Evolutionary conservation across 2,329 filamentous ascomycete genomes (phyloP), one percentile per base, ranked within the genome.

Genomic region (Talaromyces sp.): DNA sequence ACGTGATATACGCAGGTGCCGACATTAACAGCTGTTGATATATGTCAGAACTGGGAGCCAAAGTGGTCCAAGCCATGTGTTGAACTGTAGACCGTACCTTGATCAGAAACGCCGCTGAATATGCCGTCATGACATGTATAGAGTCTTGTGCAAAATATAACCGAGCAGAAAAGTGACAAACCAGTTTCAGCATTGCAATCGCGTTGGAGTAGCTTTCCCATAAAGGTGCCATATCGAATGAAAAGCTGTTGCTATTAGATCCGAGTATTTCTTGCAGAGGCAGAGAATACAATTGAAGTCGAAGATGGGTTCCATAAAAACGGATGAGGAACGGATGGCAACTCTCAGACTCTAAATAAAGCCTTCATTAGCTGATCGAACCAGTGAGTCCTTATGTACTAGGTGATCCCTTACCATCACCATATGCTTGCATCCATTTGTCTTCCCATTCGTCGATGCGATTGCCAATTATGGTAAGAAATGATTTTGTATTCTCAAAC

Each of bases 81-180:
- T 12, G 44, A 31, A 9, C 9, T 50, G 23, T 23, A 5, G 8
- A 11, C 8, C 31, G 7, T 40, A 61, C 58, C 66, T 77, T 77
- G 44, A 78, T 70, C 1, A 79, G 64, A 58, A 78, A 78, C 3
- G 72, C 73, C 7, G 75, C 74, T 16, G 74, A 71, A 61, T 79
- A 77, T 4, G 76, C 76, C 9, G 72, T 76, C 76, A 79, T 78
- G 12, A 77, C 75, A 63, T 79, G 76, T 6, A 79, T 68, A 1
- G 76, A 77, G 58, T 78, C 76, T 63, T 79, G 76, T 0, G 71
- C 73, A 65, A 77, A 78, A 59, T 75, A 77, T 0, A 79, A 65
- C 33, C 70, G 69, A 5, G 71, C 67, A 0, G 73, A 64, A 55
- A 70, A 68, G 12, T 67, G 52, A 6, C 68, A 69, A 21, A 76